phyloP scores from a whole-genome alignment of 192 early-diverging fungal genomes.

The Podila epicladia region DNA sequence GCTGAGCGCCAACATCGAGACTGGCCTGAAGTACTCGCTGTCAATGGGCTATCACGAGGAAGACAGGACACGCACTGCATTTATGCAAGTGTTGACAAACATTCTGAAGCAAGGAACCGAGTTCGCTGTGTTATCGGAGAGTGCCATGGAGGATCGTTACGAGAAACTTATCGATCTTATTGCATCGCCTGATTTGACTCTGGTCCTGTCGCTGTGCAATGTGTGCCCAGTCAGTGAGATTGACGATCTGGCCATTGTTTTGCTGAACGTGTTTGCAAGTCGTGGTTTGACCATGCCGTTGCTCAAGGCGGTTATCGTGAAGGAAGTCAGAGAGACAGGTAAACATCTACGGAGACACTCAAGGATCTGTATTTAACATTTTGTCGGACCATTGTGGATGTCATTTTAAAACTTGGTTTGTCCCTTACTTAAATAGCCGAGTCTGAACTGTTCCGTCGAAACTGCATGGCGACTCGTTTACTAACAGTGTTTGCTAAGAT shows the following conservation, averaged over 20 bases:
- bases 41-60: constrained; percentile 94
- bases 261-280: constrained; percentile 85
- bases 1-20: constrained; percentile 91
- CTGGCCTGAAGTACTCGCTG: constrained; percentile 90
- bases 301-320: constrained; percentile 82
- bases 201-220: constrained; percentile 85
- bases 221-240: constrained; percentile 87
- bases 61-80: constrained; percentile 85
- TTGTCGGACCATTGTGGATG: too few species aligned
- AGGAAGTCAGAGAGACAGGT: constrained; percentile 88
- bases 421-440: constrained; percentile 57
- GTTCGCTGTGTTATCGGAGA: constrained; percentile 81
- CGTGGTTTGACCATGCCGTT: constrained; percentile 75
- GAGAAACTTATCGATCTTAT: constrained; percentile 79
- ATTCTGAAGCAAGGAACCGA: constrained; percentile 91
- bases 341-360: constrained; percentile 3
- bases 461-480: constrained; percentile 90
- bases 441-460: constrained; percentile 90
- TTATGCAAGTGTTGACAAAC: constrained; percentile 93
- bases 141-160: constrained; percentile 80
- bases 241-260: constrained; percentile 84
- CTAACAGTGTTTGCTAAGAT: constrained; percentile 85
- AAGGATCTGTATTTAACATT: too few species aligned
- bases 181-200: constrained; percentile 75
- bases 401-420: not conserved